Conservation (phyloP, 371 early-diverging fungal species). For the Mucor mucedo region DNA sequence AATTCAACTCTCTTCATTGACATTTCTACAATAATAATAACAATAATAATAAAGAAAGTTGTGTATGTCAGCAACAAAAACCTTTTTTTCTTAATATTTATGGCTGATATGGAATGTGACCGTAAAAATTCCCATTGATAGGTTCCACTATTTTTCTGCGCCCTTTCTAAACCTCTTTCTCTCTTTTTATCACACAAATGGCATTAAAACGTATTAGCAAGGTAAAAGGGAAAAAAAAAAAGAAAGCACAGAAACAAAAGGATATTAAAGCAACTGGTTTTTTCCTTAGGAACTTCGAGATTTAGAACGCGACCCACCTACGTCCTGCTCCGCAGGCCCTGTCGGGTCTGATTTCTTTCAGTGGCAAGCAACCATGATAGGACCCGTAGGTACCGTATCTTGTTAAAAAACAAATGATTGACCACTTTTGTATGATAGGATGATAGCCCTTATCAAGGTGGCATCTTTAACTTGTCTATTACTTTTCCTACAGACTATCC, state of each 20-base stretch:
- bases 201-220: constrained; percentile 33
- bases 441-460: constrained; percentile 82
- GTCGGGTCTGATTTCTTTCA: constrained; percentile 88
- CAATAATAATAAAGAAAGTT: background rate
- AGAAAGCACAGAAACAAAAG: background rate
- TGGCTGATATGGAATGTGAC: too few species aligned
- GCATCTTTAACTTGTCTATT: constrained; percentile 98
- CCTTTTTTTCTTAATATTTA: background rate
- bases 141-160: background rate
- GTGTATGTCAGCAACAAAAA: background rate
- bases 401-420: too few species aligned
- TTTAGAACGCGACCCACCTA: constrained; percentile 94
- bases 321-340: constrained; percentile 94
- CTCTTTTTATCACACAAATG: constrained; percentile 16
- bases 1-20: constrained; percentile 24
- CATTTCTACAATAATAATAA: constrained; percentile 3
- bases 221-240: constrained; percentile 4
- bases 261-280: constrained; percentile 11
- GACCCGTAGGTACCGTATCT: constrained; percentile 56
- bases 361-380: constrained; percentile 98
- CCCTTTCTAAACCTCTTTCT: background rate
- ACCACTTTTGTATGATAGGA: constrained; percentile 17
- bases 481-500: constrained; percentile 99
- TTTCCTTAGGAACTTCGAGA: constrained; percentile 86
- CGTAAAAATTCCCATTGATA: too few species aligned